phyloP scores from a whole-genome alignment of 495 filamentous ascomycete genomes.

The Xylaria venustula region DNA sequence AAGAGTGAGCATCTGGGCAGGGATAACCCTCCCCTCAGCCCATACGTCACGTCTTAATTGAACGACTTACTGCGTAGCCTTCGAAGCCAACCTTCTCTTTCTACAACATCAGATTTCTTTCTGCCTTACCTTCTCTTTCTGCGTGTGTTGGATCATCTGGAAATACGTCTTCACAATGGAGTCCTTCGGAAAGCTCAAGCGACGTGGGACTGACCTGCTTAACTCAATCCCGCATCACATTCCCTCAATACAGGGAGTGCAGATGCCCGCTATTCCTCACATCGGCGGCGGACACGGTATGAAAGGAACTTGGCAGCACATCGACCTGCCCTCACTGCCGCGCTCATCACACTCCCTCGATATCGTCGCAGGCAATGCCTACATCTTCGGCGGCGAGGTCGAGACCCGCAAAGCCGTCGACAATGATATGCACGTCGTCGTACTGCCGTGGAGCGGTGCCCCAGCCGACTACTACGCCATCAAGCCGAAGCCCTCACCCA shows the following conservation, averaged over 20 bases:
- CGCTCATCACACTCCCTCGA: constrained; percentile 70
- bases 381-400: constrained; percentile 66
- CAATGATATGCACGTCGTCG: constrained; percentile 68
- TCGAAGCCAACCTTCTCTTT: background rate
- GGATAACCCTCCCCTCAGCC: constrained; percentile 6
- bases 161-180: constrained; percentile 31
- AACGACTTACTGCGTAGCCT: too few species aligned
- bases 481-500: constrained; percentile 38
- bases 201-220: constrained; percentile 44
- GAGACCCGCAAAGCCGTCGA: constrained; percentile 55
- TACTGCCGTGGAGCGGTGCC: constrained; percentile 52
- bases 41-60: constrained; percentile 10
- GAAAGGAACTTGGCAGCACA: constrained; percentile 59
- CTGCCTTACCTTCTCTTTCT: too few species aligned
- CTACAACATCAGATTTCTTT: background rate
- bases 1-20: background rate
- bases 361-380: constrained; percentile 63
- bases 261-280: constrained; percentile 22
- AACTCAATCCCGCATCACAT: constrained; percentile 38
- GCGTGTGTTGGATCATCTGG: background rate
- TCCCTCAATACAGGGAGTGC: constrained; percentile 26
- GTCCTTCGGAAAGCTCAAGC: constrained; percentile 43
- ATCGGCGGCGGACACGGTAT: constrained; percentile 28
- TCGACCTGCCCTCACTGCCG: constrained; percentile 54
- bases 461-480: constrained; percentile 58